Conservation (phyloP, 139 green algal species). For the Chlorella sp. region DNA sequence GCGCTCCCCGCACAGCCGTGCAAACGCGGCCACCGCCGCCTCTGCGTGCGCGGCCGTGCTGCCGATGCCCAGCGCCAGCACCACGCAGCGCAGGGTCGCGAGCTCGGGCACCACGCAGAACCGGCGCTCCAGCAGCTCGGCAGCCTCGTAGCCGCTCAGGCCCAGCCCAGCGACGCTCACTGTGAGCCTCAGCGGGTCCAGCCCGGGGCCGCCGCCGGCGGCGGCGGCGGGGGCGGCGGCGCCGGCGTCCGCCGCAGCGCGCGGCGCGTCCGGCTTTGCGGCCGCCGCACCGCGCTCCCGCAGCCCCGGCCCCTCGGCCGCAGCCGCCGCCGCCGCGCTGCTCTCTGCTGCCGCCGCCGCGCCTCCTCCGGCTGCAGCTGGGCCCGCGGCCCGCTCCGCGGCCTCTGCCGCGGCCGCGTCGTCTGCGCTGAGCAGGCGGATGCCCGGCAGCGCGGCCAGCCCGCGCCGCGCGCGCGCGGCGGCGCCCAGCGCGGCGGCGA, state of each 20-base stretch:
- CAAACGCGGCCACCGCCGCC: constrained; percentile 46
- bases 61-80: constrained; percentile 75
- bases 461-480: constrained; percentile 27
- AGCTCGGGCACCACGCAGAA: constrained; percentile 82
- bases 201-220: background rate
- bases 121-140: constrained; percentile 52
- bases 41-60: constrained; percentile 43
- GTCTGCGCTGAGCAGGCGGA: constrained; percentile 18
- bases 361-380: constrained; percentile 7
- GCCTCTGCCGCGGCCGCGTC: background rate
- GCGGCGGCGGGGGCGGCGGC: constrained; percentile 1
- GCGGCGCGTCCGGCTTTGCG: background rate
- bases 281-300: background rate
- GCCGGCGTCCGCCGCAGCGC: background rate
- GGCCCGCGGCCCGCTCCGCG: background rate
- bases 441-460: constrained; percentile 8
- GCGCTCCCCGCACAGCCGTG: constrained; percentile 10
- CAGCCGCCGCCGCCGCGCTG: background rate
- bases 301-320: background rate
- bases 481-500: constrained; percentile 35
- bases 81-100: constrained; percentile 62
- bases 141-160: constrained; percentile 58
- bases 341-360: background rate
- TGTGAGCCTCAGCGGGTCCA: constrained; percentile 81
- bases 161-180: constrained; percentile 56